Evolutionary conservation across 805 yeast genomes (phyloP).

Genomic region (Cyberlindnera nakhonratchasimensis): DNA sequence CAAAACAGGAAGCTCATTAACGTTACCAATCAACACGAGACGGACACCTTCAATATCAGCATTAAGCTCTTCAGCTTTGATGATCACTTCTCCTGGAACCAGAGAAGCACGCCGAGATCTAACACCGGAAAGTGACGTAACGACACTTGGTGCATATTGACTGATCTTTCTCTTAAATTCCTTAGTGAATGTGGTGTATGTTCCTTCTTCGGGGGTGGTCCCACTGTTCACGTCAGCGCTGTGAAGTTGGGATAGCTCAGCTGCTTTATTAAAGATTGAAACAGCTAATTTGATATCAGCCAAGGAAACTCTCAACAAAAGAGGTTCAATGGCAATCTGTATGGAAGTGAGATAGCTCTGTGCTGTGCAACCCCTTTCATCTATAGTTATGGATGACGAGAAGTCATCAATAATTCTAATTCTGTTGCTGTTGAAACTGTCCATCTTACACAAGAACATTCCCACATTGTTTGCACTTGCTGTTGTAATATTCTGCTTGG

Average conservation of each 20-base stretch:
- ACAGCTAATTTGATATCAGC: slow-evolving; percentile 83
- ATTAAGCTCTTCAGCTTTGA: slow-evolving; percentile 65
- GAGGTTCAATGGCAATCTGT: slow-evolving; percentile 72
- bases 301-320: slow-evolving; percentile 76
- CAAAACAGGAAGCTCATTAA: slow-evolving; percentile 83
- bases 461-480: slow-evolving; percentile 77
- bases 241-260: slow-evolving; percentile 35
- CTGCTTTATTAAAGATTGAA: slow-evolving; percentile 68
- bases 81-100: slow-evolving; percentile 37
- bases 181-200: slow-evolving; percentile 47
- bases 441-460: slow-evolving; percentile 79
- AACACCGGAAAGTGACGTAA: slow-evolving; percentile 46
- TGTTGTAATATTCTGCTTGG: slow-evolving; percentile 64
- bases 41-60: slow-evolving; percentile 74
- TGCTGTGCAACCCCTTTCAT: slow-evolving; percentile 60
- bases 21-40: slow-evolving; percentile 82
- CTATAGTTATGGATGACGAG: slow-evolving; percentile 70
- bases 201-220: slow-evolving; percentile 15
- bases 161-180: slow-evolving; percentile 59
- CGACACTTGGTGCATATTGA: slow-evolving; percentile 65
- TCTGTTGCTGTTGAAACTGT: slow-evolving; percentile 53
- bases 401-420: slow-evolving; percentile 86
- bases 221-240: slow-evolving; percentile 23
- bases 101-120: slow-evolving; percentile 22
- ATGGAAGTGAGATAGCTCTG: slow-evolving; percentile 59